Evolutionary conservation across 257 asterid genomes (phyloP).

Genomic region (Buddleja alternifolia): DNA sequence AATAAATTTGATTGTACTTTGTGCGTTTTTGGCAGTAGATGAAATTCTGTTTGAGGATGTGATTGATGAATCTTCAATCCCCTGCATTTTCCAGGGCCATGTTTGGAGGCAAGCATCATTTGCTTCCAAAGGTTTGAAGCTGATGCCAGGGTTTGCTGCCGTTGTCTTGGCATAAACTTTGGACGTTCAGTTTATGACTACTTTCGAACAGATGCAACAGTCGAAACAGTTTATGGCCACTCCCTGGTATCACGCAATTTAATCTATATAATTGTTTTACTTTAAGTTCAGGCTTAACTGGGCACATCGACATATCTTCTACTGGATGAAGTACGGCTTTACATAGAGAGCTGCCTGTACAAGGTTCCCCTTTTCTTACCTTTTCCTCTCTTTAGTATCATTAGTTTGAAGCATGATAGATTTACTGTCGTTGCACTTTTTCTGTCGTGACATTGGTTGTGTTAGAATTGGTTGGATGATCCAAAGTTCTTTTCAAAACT

Average conservation of each 20-base stretch:
- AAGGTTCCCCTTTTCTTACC: constrained; percentile 4
- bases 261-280: constrained; percentile 7
- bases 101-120: constrained; percentile 57
- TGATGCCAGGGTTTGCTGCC: constrained; percentile 49
- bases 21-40: constrained; percentile 35
- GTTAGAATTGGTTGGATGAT: not conserved
- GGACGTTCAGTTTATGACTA: constrained; percentile 42
- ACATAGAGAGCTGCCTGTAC: constrained; percentile 7
- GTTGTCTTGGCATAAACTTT: constrained; percentile 44
- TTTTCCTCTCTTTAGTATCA: not conserved
- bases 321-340: not conserved
- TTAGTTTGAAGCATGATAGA: not conserved
- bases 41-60: constrained; percentile 35
- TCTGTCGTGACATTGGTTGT: not conserved
- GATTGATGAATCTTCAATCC: constrained; percentile 49
- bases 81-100: constrained; percentile 69
- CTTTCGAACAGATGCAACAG: constrained; percentile 36
- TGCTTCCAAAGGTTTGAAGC: constrained; percentile 63
- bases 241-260: constrained; percentile 39
- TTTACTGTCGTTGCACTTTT: not conserved
- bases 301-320: constrained; percentile 2
- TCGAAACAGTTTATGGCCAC: constrained; percentile 38
- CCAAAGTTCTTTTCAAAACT: not conserved
- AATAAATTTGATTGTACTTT: constrained; percentile 29
- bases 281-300: constrained; percentile 19